These are phyloP conservation scores for Talaromyces nanjingensis DNA, from an alignment of 495 filamentous ascomycete genomes.

Conservation along the genomic window DNA sequence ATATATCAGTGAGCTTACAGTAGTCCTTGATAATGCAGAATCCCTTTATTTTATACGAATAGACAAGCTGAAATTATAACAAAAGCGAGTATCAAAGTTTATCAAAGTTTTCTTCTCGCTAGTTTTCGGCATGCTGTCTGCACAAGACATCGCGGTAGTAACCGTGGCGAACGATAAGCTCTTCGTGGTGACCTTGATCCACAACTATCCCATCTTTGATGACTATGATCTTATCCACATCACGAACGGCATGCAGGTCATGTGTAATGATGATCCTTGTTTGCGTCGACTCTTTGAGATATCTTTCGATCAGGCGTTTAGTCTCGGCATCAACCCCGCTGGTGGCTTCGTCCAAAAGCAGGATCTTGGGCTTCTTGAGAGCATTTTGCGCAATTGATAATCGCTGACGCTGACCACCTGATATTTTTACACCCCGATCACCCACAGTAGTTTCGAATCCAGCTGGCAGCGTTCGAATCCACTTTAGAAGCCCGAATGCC, in stretches of 20 bases:
- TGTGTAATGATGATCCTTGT: constrained; percentile 89
- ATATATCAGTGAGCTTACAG: too few relatives aligned
- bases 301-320: constrained; percentile 78
- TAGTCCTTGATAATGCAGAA: too few relatives aligned
- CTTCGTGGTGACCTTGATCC: constrained; percentile 66
- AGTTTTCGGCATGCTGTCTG: too few relatives aligned
- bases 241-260: constrained; percentile 75
- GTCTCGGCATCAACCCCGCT: constrained; percentile 78
- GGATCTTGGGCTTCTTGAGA: constrained; percentile 75
- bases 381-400: constrained; percentile 76
- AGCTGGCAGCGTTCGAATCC: background rate
- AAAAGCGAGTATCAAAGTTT: too few relatives aligned
- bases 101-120: too few relatives aligned
- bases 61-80: too few relatives aligned
- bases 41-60: too few relatives aligned
- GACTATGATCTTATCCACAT: constrained; percentile 85
- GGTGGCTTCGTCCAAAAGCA: constrained; percentile 86
- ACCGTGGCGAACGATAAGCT: background rate
- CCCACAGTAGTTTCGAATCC: constrained; percentile 76
- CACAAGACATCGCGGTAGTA: background rate
- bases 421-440: constrained; percentile 74
- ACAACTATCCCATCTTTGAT: constrained; percentile 73
- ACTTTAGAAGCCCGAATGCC: too few relatives aligned
- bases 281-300: constrained; percentile 66
- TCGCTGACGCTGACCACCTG: constrained; percentile 88